These are phyloP conservation scores for Colletotrichum sp. DNA, from an alignment of 2,329 filamentous ascomycete genomes.

Conservation along the genomic window DNA sequence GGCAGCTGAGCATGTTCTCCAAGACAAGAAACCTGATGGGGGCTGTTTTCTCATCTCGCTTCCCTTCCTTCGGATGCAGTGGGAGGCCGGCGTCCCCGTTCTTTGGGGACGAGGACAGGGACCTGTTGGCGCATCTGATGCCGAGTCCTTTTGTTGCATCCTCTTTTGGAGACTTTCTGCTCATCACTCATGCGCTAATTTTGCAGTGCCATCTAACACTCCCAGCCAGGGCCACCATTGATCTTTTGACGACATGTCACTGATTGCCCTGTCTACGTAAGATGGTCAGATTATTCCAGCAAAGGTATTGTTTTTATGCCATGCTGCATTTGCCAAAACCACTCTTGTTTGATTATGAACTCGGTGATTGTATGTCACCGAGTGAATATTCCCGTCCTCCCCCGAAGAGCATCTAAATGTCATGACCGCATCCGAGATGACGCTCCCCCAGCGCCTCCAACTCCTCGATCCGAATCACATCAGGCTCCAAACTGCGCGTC, in stretches of 20 bases:
- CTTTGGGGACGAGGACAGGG: not conserved
- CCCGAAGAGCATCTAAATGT: constrained; percentile 20
- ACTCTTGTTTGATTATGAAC: not conserved
- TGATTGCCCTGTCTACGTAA: not conserved
- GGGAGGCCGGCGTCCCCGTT: not conserved
- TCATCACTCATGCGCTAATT: not conserved
- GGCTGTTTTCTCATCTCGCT: not conserved
- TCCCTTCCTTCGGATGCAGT: not conserved
- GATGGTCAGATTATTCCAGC: not conserved
- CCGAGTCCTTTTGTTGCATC: not conserved
- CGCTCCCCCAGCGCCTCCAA: constrained; percentile 38
- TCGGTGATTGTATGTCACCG: too few relatives aligned
- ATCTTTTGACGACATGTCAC: not conserved
- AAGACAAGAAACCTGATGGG: not conserved
- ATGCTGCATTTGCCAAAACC: not conserved
- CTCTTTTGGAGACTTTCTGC: not conserved
- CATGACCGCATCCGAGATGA: constrained; percentile 39
- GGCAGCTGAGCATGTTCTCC: not conserved
- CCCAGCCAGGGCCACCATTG: not conserved
- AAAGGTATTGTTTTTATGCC: not conserved
- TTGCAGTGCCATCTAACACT: not conserved
- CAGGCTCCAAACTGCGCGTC: constrained; percentile 20
- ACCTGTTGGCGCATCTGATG: not conserved
- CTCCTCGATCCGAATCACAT: constrained; percentile 31
- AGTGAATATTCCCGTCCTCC: not conserved